phyloP scores from a whole-genome alignment of 768 basidiomycete species.

The Kwoniella sp. region DNA sequence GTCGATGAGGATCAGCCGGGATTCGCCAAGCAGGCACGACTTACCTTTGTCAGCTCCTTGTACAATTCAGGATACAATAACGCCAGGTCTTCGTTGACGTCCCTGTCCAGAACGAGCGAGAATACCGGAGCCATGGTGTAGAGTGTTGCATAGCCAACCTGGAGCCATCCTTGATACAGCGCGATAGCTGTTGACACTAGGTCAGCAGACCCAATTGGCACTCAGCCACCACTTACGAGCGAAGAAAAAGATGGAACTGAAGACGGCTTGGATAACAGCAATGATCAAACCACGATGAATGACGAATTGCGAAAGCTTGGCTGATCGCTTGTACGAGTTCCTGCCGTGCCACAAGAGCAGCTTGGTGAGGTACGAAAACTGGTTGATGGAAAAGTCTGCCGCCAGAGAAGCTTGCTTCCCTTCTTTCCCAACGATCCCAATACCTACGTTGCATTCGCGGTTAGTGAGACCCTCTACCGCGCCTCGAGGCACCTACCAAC shows the following conservation, averaged over 20 bases:
- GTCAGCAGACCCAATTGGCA: too few species aligned
- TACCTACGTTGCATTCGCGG: conserved; percentile 56
- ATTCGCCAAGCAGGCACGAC: conserved; percentile 22
- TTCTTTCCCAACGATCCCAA: conserved; percentile 98
- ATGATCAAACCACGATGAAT: conserved; percentile 97
- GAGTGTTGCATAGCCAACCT: conserved; percentile 92
- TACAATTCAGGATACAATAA: conserved; percentile 95
- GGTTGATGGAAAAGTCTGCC: conserved; percentile 95
- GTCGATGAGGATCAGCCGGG: too few species aligned
- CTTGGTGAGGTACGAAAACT: conserved; percentile 93
- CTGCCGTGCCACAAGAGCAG: conserved; percentile 97
- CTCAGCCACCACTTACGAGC: conserved; percentile 43
- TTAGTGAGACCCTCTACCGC: background rate
- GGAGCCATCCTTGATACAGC: conserved; percentile 94
- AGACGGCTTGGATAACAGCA: conserved; percentile 95
- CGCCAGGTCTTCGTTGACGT: conserved; percentile 92
- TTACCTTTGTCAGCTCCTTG: conserved; percentile 92
- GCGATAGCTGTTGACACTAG: conserved; percentile 65
- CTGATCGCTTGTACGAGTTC: conserved; percentile 95
- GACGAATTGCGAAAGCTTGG: conserved; percentile 96
- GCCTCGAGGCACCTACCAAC: conserved; percentile 64
- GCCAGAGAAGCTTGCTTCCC: conserved; percentile 98
- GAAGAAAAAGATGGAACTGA: conserved; percentile 62
- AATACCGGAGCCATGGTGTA: conserved; percentile 99
- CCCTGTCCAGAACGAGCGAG: conserved; percentile 89